Conservation (phyloP, 2,329 filamentous ascomycete genomes). For the Didymella pomorum region DNA sequence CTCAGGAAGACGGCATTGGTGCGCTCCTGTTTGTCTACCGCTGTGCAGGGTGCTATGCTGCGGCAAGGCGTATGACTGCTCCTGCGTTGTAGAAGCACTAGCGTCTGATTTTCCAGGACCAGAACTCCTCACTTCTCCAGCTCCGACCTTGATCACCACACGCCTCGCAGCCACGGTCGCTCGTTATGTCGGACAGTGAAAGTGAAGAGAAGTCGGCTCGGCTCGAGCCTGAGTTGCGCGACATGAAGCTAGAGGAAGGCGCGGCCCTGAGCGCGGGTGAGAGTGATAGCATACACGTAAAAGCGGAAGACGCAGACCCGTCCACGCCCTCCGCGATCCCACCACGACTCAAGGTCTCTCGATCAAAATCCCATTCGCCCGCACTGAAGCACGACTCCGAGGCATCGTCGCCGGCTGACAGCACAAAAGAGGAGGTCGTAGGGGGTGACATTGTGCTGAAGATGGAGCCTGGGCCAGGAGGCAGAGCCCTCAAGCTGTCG, state of each 20-base stretch:
- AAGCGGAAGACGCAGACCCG: conserved; percentile 40
- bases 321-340: conserved; percentile 41
- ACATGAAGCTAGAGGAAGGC: conserved; percentile 57
- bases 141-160: conserved; percentile 24
- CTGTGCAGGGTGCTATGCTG: conserved; percentile 31
- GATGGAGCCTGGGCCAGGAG: conserved; percentile 62
- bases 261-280: conserved; percentile 27
- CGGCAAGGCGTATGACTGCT: conserved; percentile 37
- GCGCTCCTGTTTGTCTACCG: conserved; percentile 13
- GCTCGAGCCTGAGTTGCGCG: conserved; percentile 55
- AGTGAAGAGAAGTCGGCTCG: conserved; percentile 45
- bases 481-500: conserved; percentile 72
- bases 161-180: conserved; percentile 23
- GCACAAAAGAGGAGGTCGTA: conserved; percentile 62
- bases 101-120: conserved; percentile 27
- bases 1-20: conserved; percentile 1
- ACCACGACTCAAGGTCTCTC: conserved; percentile 36
- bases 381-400: conserved; percentile 41
- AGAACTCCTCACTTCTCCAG: conserved; percentile 26
- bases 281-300: conserved; percentile 36
- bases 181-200: conserved; percentile 52
- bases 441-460: conserved; percentile 69
- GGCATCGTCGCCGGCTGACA: conserved; percentile 50
- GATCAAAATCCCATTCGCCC: conserved; percentile 46
- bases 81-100: conserved; percentile 30